Evolutionary conservation across 805 yeast genomes (phyloP).

Genomic region (Lipomyces spencermartinsiae): DNA sequence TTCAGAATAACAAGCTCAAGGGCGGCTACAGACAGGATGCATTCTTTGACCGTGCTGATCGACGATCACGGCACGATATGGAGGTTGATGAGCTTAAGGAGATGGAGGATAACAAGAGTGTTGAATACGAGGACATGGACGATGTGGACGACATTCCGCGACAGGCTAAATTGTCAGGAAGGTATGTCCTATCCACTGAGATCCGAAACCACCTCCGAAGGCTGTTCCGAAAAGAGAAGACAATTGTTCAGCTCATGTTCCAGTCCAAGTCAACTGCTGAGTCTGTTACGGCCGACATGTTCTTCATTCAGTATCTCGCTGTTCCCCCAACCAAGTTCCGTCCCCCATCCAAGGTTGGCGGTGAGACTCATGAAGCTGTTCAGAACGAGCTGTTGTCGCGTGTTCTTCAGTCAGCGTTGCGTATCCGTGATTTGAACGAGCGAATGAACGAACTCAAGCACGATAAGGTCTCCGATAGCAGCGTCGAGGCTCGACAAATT

Average conservation of each 20-base stretch:
- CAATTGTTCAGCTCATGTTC: constrained; percentile 73
- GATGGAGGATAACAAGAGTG: constrained; percentile 33
- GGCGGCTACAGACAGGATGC: constrained; percentile 78
- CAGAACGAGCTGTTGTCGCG: constrained; percentile 88
- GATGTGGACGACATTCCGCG: constrained; percentile 52
- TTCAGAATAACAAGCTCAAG: constrained; percentile 78
- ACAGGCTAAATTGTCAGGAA: constrained; percentile 63
- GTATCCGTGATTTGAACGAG: constrained; percentile 88
- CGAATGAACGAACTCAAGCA: constrained; percentile 69
- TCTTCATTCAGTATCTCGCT: constrained; percentile 83
- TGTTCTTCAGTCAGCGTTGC: constrained; percentile 76
- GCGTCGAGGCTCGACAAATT: constrained; percentile 48
- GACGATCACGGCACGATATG: constrained; percentile 3
- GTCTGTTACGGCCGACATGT: constrained; percentile 71
- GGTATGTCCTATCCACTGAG: constrained; percentile 87
- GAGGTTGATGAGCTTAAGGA: constrained; percentile 20
- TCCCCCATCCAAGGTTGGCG: constrained; percentile 95
- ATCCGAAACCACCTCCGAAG: constrained; percentile 76
- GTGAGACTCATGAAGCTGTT: constrained; percentile 91
- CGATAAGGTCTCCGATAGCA: constrained; percentile 50
- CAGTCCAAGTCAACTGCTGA: constrained; percentile 73
- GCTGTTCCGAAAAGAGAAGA: constrained; percentile 76
- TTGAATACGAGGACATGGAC: constrained; percentile 39
- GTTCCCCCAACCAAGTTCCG: constrained; percentile 98
- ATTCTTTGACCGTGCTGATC: constrained; percentile 52